Conservation (phyloP, 495 filamentous ascomycete genomes). For the Mytilinidion resinicola region DNA sequence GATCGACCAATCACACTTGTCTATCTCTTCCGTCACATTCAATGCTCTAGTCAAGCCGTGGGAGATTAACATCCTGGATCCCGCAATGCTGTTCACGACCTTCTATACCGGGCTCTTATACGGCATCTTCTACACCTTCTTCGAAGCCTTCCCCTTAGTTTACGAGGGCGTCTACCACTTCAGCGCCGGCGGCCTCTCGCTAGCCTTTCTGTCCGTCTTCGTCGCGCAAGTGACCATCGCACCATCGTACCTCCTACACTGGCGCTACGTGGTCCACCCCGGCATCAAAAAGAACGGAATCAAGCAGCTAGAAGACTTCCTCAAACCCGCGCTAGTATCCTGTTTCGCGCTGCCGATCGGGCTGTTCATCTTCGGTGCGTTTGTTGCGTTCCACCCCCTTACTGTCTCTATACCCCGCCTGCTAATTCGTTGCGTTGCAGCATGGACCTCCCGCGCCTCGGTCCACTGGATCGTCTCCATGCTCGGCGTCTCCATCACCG, state of each 20-base stretch:
- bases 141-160: slow-evolving; percentile 64
- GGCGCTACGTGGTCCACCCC: slow-evolving; percentile 45
- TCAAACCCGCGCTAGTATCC: slow-evolving; percentile 49
- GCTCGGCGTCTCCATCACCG: slow-evolving; percentile 51
- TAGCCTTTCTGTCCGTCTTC: slow-evolving; percentile 57
- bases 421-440: background rate
- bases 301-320: slow-evolving; percentile 43
- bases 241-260: slow-evolving; percentile 43
- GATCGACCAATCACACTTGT: slow-evolving; percentile 40
- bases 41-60: slow-evolving; percentile 55
- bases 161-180: slow-evolving; percentile 56
- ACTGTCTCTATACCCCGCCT: too few species aligned
- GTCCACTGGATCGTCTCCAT: slow-evolving; percentile 55
- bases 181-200: slow-evolving; percentile 51
- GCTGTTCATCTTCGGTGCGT: slow-evolving; percentile 51
- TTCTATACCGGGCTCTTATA: slow-evolving; percentile 56
- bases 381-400: background rate
- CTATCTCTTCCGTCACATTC: slow-evolving; percentile 39
- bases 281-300: slow-evolving; percentile 41
- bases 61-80: slow-evolving; percentile 56
- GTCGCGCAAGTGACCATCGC: slow-evolving; percentile 51
- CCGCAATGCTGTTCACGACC: slow-evolving; percentile 53
- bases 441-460: slow-evolving; percentile 46
- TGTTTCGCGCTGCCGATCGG: slow-evolving; percentile 49
- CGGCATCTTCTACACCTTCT: slow-evolving; percentile 61